These are phyloP conservation scores for Boletus bicolor DNA, from an alignment of 768 basidiomycete genomes.

Conservation along the genomic window DNA sequence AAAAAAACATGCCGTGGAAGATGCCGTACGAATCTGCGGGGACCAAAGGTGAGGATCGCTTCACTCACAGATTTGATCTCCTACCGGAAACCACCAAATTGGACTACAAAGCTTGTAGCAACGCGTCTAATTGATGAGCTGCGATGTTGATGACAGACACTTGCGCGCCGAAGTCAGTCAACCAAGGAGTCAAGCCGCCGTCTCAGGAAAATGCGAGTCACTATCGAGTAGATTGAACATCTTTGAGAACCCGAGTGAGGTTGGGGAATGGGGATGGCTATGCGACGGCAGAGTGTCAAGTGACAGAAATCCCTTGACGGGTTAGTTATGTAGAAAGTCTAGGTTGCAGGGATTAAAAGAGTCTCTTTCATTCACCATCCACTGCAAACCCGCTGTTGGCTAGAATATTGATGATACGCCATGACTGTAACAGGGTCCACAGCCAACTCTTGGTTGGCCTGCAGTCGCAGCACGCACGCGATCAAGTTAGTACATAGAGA, in stretches of 20 bases:
- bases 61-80: neutral
- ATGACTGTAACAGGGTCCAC: no score
- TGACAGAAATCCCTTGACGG: neutral
- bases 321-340: neutral
- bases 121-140: neutral
- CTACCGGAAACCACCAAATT: slow-evolving; percentile 39
- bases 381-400: no score
- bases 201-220: slow-evolving; percentile 16
- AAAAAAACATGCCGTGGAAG: slow-evolving; percentile 33
- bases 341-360: neutral
- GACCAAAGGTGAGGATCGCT: neutral
- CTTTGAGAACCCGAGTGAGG: neutral
- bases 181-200: slow-evolving; percentile 27
- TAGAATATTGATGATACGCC: no score
- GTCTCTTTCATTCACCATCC: no score
- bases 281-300: neutral
- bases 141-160: neutral
- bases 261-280: neutral
- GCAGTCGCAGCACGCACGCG: no score
- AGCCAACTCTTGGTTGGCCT: no score
- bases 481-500: no score
- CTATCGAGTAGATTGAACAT: neutral
- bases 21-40: slow-evolving; percentile 35
- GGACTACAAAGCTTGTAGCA: slow-evolving; percentile 31
- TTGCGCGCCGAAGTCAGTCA: slow-evolving; percentile 23